Percentiles rank a stretch among this genome's conserved stretches.
Evolutionary conservation across 345 rosid genomes (phyloP).

Genomic region (Bruguiera parviflora): DNA sequence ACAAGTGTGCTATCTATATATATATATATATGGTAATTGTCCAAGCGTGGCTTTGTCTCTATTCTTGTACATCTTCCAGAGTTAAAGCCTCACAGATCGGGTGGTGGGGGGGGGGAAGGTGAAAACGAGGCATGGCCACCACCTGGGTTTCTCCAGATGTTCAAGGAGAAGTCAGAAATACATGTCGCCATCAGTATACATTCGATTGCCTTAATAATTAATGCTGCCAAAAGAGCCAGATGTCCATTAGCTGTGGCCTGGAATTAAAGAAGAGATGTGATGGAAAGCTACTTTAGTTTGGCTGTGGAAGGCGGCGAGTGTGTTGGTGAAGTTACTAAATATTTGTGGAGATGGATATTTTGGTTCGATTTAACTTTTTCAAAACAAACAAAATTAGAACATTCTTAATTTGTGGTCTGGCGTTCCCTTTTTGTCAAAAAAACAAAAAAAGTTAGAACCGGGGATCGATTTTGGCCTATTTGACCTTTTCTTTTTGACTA

Average conservation of each 20-base stretch:
- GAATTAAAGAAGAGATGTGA: not conserved
- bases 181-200: not conserved
- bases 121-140: slow-evolving; percentile 14
- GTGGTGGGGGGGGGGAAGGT: not conserved
- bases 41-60: not conserved
- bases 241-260: not conserved
- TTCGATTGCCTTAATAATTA: not conserved
- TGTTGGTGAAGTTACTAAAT: slow-evolving; percentile 1
- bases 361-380: not conserved
- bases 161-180: not conserved
- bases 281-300: not conserved
- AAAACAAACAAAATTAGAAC: too few relatives aligned
- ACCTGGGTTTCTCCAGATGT: slow-evolving; percentile 9
- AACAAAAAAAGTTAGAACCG: too few relatives aligned
- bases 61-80: not conserved
- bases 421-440: too few relatives aligned
- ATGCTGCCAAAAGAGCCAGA: not conserved
- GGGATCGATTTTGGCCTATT: too few relatives aligned
- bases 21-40: not conserved
- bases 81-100: too few relatives aligned
- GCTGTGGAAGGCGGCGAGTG: not conserved
- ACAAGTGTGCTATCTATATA: not conserved
- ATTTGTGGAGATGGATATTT: slow-evolving; percentile 26
- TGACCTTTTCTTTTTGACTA: too few relatives aligned
- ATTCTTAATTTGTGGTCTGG: too few relatives aligned